phyloP scores from a whole-genome alignment of 257 asterid genomes.

The Leptodermis oblonga region DNA sequence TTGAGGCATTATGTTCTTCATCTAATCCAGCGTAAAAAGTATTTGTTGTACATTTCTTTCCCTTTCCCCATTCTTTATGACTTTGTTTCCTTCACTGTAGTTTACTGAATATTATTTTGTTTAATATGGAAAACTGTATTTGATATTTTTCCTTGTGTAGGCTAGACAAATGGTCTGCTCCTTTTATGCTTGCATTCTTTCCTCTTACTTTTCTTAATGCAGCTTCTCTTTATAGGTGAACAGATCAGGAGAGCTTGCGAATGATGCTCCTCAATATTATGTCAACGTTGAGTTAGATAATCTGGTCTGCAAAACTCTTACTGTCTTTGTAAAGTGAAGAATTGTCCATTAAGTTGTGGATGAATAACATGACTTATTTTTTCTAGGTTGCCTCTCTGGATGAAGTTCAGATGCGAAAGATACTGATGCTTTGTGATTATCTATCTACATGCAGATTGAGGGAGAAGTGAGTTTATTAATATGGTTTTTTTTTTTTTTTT shows the following conservation, averaged over 20 bases:
- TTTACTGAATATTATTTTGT: not conserved
- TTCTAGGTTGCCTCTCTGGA: constrained; percentile 63
- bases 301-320: constrained; percentile 47
- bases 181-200: not conserved
- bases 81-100: not conserved
- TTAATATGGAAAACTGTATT: not conserved
- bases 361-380: constrained; percentile 20
- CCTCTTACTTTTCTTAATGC: not conserved
- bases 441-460: constrained; percentile 62
- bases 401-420: constrained; percentile 78
- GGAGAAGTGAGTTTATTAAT: constrained; percentile 58
- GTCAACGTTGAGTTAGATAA: constrained; percentile 49
- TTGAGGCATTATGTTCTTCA: not conserved
- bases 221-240: constrained; percentile 56
- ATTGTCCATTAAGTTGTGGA: constrained; percentile 19
- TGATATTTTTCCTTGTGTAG: not conserved
- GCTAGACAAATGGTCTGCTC: not conserved
- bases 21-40: not conserved
- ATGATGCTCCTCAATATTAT: constrained; percentile 81
- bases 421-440: constrained; percentile 65
- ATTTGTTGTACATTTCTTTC: not conserved
- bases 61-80: not conserved
- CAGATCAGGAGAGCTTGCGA: constrained; percentile 77
- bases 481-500: not conserved
- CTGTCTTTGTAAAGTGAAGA: constrained; percentile 5